A percentile compares a stretch with the other conserved stretches of the same genome.
These are phyloP conservation scores for Naematelia aurantialba DNA, from an alignment of 768 basidiomycete genomes.

Conservation along the genomic window DNA sequence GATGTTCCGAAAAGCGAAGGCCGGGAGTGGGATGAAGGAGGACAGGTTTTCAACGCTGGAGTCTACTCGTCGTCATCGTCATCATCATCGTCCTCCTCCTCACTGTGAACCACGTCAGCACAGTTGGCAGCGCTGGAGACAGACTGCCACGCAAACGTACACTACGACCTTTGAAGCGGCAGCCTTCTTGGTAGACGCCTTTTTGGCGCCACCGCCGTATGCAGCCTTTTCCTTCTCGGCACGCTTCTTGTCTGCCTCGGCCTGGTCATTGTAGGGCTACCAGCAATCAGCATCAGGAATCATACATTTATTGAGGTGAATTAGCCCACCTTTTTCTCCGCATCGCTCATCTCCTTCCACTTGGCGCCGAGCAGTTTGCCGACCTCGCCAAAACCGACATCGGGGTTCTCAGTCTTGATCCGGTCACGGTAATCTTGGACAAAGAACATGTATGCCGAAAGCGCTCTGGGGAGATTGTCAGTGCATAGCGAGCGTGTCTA, in stretches of 20 bases:
- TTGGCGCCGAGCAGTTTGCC: constrained; percentile 92
- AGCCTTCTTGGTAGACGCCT: constrained; percentile 18
- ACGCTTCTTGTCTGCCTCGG: constrained; percentile 78
- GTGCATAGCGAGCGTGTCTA: background rate
- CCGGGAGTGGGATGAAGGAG: background rate
- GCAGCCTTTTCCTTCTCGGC: constrained; percentile 67
- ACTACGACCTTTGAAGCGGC: constrained; percentile 26
- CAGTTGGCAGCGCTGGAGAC: background rate
- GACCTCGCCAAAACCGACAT: constrained; percentile 84
- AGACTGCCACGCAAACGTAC: background rate
- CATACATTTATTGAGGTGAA: background rate
- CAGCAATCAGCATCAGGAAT: constrained; percentile 14
- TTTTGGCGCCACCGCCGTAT: constrained; percentile 38
- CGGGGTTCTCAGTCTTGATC: constrained; percentile 93
- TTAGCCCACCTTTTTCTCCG: constrained; percentile 75
- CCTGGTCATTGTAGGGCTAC: constrained; percentile 84
- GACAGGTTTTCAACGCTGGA: background rate
- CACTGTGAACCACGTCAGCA: constrained; percentile 3
- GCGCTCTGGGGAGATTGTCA: constrained; percentile 55
- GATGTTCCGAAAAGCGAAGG: no score
- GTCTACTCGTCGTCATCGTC: constrained; percentile 25
- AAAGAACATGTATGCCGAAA: constrained; percentile 99
- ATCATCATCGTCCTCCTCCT: constrained; percentile 25
- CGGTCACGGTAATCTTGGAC: constrained; percentile 90
- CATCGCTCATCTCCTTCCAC: constrained; percentile 92